phyloP scores from a whole-genome alignment of 208 protist species.

The Trypanosoma boissoni region DNA sequence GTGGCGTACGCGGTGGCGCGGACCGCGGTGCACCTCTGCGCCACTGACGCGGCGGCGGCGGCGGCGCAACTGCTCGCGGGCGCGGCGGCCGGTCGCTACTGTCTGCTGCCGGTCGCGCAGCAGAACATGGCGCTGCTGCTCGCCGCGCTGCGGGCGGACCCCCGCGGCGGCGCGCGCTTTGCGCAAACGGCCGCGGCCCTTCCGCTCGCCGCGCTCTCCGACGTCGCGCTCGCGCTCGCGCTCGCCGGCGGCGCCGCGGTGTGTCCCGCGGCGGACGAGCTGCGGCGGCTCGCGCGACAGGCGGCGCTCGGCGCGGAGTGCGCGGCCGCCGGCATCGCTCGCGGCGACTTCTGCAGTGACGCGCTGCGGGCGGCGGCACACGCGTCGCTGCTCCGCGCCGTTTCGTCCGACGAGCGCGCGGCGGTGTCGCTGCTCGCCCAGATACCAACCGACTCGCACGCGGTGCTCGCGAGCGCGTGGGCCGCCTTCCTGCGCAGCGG shows the following conservation, averaged over 20 bases:
- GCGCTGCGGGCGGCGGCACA: constrained; percentile 20
- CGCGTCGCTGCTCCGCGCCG: background rate
- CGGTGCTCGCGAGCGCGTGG: background rate
- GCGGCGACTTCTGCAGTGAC: constrained; percentile 31
- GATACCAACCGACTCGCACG: constrained; percentile 3
- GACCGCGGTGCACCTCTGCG: constrained; percentile 34
- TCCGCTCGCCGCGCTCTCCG: constrained; percentile 65
- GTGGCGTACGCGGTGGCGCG: constrained; percentile 56
- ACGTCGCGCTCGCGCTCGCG: constrained; percentile 39
- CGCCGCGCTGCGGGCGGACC: constrained; percentile 41
- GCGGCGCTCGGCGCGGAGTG: too few species aligned
- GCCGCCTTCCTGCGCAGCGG: background rate
- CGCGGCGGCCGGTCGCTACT: constrained; percentile 25
- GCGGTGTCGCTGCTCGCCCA: background rate
- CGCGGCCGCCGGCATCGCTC: constrained; percentile 33
- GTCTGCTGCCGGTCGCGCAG: constrained; percentile 57
- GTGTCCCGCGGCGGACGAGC: constrained; percentile 27
- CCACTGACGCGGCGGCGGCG: constrained; percentile 23
- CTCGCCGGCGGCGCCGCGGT: constrained; percentile 22
- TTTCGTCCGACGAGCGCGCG: constrained; percentile 6
- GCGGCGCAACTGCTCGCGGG: constrained; percentile 20
- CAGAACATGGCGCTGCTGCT: constrained; percentile 67
- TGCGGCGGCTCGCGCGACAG: too few species aligned
- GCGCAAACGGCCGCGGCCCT: constrained; percentile 32
- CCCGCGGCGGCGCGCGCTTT: too few species aligned